Conservation (phyloP, 176 grass and related monocot species). For the Oryza coarctata region DNA sequence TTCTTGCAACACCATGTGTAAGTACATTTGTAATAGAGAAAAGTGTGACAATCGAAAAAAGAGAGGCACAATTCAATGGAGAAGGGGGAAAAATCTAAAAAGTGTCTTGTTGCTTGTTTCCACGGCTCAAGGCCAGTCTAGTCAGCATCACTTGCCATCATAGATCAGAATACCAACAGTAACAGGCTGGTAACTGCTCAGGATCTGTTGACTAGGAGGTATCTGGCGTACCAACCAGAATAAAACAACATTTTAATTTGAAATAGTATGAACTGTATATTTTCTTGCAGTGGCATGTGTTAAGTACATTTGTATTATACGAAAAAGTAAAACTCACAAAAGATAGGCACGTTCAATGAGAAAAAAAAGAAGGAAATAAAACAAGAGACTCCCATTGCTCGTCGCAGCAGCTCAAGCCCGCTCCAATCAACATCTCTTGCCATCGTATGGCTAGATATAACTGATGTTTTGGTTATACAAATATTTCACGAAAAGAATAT, state of each 20-base stretch:
- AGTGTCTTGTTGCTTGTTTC: not conserved
- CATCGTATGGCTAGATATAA: not conserved
- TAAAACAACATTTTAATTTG: not conserved
- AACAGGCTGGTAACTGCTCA: too few species aligned
- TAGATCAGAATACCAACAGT: not conserved
- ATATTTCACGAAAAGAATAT: not conserved
- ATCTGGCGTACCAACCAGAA: not conserved
- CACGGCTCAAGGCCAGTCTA: not conserved
- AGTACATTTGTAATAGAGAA: not conserved
- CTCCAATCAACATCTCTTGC: not conserved
- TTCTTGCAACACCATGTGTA: not conserved
- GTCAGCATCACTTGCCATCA: not conserved
- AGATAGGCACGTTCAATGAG: not conserved
- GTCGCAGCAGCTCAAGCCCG: not conserved
- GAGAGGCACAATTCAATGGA: not conserved
- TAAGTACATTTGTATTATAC: not conserved
- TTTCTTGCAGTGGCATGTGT: not conserved
- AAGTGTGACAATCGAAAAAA: not conserved
- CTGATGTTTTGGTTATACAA: not conserved
- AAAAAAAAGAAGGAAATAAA: not conserved
- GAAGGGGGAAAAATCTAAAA: not conserved
- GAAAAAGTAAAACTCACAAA: not conserved
- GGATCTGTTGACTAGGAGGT: not conserved
- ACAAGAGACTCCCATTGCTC: not conserved
- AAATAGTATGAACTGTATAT: not conserved